Evolutionary conservation across 2,329 filamentous ascomycete genomes (phyloP).

Genomic region (Chalaropsis ovoidea): DNA sequence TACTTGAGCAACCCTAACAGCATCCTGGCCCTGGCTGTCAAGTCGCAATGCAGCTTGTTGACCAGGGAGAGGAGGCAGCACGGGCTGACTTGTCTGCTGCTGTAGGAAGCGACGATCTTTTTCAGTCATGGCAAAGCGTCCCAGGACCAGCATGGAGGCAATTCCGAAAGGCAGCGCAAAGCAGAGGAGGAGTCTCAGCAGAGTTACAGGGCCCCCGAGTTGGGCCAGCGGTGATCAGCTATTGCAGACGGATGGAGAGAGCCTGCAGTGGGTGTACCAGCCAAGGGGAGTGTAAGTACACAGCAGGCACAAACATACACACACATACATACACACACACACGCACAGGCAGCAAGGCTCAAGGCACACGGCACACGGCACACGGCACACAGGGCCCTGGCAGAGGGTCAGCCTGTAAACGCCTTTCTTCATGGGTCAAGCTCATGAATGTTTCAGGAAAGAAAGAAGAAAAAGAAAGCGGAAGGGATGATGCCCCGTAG

Average conservation of each 20-base stretch:
- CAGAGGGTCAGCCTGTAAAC: background rate
- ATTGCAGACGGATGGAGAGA: background rate
- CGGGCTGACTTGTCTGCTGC: background rate
- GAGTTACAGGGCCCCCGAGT: background rate
- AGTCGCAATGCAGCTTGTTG: background rate
- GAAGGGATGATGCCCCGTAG: background rate
- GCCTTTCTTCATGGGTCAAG: background rate
- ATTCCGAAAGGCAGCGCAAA: background rate
- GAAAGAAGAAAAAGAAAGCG: slow-evolving; percentile 3
- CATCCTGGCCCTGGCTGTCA: background rate
- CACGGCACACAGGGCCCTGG: no score
- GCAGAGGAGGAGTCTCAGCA: background rate
- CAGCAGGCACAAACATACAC: no score
- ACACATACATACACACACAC: no score
- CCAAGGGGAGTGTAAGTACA: no score
- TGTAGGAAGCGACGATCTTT: background rate
- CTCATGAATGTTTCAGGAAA: slow-evolving; percentile 12
- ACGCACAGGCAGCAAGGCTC: no score
- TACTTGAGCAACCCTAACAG: slow-evolving; percentile 1
- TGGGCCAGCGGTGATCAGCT: background rate
- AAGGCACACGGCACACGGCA: no score
- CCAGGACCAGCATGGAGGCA: slow-evolving; percentile 5
- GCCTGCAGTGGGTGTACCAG: no score
- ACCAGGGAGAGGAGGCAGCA: background rate
- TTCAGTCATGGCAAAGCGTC: background rate